These are phyloP conservation scores for Alternaria triticimaculans DNA, from an alignment of 2,329 filamentous ascomycete genomes.

Conservation along the genomic window DNA sequence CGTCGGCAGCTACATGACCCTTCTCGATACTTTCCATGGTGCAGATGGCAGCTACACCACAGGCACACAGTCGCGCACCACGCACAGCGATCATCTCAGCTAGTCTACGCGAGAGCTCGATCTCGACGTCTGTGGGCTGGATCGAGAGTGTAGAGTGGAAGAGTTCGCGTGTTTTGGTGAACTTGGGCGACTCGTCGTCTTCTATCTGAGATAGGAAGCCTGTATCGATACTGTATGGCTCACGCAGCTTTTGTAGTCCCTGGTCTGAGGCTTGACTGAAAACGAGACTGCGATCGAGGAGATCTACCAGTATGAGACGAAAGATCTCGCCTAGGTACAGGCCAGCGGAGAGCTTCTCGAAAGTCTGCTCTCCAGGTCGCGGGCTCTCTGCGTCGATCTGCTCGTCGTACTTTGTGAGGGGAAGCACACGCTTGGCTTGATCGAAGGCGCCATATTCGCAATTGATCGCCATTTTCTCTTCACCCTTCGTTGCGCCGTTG, in stretches of 20 bases:
- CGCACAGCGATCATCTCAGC: slow-evolving; percentile 44
- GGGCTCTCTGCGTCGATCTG: slow-evolving; percentile 54
- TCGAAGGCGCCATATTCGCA: slow-evolving; percentile 98
- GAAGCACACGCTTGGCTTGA: slow-evolving; percentile 88
- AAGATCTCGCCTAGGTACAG: slow-evolving; percentile 56
- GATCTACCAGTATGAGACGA: slow-evolving; percentile 53
- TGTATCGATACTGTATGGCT: slow-evolving; percentile 83
- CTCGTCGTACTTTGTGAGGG: slow-evolving; percentile 71
- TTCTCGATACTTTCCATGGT: slow-evolving; percentile 35
- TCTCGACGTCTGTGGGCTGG: slow-evolving; percentile 28
- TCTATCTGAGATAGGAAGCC: slow-evolving; percentile 90
- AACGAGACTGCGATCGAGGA: slow-evolving; percentile 74
- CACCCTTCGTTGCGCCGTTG: neutral
- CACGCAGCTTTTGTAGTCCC: slow-evolving; percentile 69
- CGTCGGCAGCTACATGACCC: slow-evolving; percentile 50
- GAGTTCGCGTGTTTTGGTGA: slow-evolving; percentile 25
- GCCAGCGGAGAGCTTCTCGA: slow-evolving; percentile 56
- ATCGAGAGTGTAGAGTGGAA: slow-evolving; percentile 34
- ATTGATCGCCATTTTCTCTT: slow-evolving; percentile 82
- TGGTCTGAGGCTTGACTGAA: slow-evolving; percentile 62
- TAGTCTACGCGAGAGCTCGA: slow-evolving; percentile 34
- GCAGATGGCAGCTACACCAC: slow-evolving; percentile 50
- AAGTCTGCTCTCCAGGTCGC: slow-evolving; percentile 54
- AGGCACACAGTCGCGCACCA: slow-evolving; percentile 47
- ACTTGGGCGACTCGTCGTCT: slow-evolving; percentile 55